Base-by-base conservation (phyloP, 176 grass and related monocot species). In the Musa troglodytarum region DNA sequence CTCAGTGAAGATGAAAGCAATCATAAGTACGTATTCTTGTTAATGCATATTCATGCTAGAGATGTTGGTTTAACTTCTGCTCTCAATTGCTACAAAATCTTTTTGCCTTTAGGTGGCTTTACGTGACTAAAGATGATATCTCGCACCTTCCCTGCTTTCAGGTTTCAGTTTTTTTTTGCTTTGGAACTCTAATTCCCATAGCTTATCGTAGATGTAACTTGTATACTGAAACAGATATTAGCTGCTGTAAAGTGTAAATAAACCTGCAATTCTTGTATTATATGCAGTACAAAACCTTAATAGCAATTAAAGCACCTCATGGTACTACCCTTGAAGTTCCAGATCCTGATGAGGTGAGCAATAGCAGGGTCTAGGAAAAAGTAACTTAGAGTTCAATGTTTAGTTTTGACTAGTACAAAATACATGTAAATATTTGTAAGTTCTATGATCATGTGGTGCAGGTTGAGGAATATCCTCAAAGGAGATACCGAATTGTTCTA, bases 281-380 rank as follows among this genome's bases (percentile, higher is more conserved):
- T 81, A 25, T 90, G 73, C 86, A 98, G 95, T 83, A 94, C 85
- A 59, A 89, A 81, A 90, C 86, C 75, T 49, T 98, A 74, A 84
- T 98, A 71, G 84, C 88, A 79, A 91, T 98, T 83, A 98, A 98
- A 89, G 95, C 88, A 73, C 95, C 95, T 76, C 90, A 86, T 79
- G 90, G 90, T 62, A 89, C 88, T 82, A 89, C 86, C 72, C 69
- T 98, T 8, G 95, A 98, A 90, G 95, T 98, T 50, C 90, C 95
- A 21, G 74, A 94, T 78, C 88, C 95, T 72, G 90, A 98, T 58
- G 86, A 84, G 90, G 95, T 90, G 78, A 82, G 74, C 58, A 13
- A 22, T 81, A 54, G 73, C 69, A 43, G 52, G 43, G 34, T 43
- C 34, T 43, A 43, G 34, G 5, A 43, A 71, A 28, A 29, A 11